Evolutionary conservation across 1,284 basidiomycete genomes (phyloP).

Genomic region (Sporisorium exsertum): DNA sequence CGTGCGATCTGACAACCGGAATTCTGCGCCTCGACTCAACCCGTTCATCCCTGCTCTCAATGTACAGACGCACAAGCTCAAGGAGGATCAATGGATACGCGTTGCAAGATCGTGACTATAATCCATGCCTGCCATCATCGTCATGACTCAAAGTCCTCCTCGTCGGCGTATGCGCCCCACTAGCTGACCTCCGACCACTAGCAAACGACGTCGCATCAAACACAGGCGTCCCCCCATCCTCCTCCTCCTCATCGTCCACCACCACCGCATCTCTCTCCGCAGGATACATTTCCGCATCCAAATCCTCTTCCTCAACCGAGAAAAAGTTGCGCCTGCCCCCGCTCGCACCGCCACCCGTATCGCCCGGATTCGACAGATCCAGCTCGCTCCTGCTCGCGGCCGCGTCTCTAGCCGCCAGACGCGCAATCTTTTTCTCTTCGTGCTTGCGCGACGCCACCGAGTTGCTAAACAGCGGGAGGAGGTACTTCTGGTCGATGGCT

Average conservation of each 20-base stretch:
- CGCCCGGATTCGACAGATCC: conserved; percentile 8
- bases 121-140: neutral
- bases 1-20: neutral
- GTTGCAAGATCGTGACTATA: neutral
- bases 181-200: conserved; percentile 25
- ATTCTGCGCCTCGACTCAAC: neutral
- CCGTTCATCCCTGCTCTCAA: too few species aligned
- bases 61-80: too few species aligned
- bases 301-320: conserved; percentile 38
- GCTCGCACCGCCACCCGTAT: conserved; percentile 2
- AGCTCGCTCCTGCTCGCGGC: conserved; percentile 26
- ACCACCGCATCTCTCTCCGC: conserved; percentile 47
- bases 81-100: neutral
- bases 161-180: conserved; percentile 41
- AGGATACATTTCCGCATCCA: conserved; percentile 30
- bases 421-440: conserved; percentile 59
- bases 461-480: conserved; percentile 93
- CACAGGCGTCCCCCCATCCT: conserved; percentile 22
- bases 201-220: conserved; percentile 43
- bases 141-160: conserved; percentile 36
- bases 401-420: conserved; percentile 41
- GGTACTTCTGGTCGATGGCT: conserved; percentile 90
- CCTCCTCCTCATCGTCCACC: conserved; percentile 46
- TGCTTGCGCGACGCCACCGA: conserved; percentile 70
- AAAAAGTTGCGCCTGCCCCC: conserved; percentile 37